These are phyloP conservation scores for Balamuthia mandrillaris DNA, from an alignment of 208 protist species.

Conservation along the genomic window DNA sequence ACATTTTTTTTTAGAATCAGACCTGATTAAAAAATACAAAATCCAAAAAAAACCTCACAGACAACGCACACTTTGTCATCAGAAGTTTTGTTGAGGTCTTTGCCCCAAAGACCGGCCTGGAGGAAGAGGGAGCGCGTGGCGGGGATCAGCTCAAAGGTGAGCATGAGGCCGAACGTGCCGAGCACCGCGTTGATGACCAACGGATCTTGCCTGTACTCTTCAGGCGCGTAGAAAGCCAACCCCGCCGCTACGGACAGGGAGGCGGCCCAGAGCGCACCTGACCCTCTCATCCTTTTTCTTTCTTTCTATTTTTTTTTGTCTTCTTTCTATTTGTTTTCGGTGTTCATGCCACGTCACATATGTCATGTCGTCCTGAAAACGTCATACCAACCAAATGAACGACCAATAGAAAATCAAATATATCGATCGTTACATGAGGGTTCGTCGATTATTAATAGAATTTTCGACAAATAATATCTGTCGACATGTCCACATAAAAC, in stretches of 20 bases:
- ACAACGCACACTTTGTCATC: slow-evolving; percentile 74
- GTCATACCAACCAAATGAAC: not conserved
- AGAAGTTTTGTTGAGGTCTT: slow-evolving; percentile 90
- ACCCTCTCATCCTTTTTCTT: not conserved
- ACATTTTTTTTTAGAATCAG: not conserved
- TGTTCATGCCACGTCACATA: not conserved
- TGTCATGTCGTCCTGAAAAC: not conserved
- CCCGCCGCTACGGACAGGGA: not conserved
- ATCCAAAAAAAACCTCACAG: slow-evolving; percentile 56
- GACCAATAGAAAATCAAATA: not conserved
- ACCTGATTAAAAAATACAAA: not conserved
- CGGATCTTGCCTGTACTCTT: too few relatives aligned
- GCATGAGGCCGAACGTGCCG: not conserved
- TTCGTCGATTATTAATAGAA: too few relatives aligned
- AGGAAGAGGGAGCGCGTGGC: slow-evolving; percentile 66
- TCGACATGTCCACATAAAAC: too few relatives aligned
- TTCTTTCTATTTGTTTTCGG: not conserved
- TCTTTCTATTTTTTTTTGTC: not conserved
- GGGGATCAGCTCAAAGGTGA: slow-evolving; percentile 34
- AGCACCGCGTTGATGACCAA: not conserved
- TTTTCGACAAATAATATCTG: too few relatives aligned
- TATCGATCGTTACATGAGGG: not conserved
- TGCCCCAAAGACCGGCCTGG: slow-evolving; percentile 82
- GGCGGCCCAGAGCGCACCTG: not conserved
- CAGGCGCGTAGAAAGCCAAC: not conserved